These are phyloP conservation scores for Pythium scleroteichum DNA, from an alignment of 352 stramenopile species.

Conservation along the genomic window DNA sequence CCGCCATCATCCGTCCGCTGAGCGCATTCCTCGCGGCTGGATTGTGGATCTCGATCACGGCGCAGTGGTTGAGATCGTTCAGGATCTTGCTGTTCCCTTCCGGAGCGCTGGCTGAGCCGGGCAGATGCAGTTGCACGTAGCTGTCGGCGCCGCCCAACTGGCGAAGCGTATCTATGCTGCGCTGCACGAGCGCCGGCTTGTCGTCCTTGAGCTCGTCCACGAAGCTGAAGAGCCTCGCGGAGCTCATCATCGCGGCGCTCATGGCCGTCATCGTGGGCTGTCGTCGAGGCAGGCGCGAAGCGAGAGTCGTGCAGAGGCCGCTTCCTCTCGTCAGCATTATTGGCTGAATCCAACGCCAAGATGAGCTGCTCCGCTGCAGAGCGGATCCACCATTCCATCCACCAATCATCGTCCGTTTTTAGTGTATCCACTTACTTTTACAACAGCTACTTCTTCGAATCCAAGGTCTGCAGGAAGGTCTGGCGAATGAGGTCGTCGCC, in stretches of 20 bases:
- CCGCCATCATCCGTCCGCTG: conserved; percentile 88
- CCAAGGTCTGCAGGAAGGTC: conserved; percentile 44
- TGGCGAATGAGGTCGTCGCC: conserved; percentile 79
- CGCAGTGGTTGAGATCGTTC: conserved; percentile 41
- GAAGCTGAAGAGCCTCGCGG: conserved; percentile 48
- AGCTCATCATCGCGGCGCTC: conserved; percentile 28
- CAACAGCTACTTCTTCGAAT: conserved; percentile 22
- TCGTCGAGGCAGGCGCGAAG: background rate
- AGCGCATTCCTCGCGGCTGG: conserved; percentile 69
- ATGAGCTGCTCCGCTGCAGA: background rate
- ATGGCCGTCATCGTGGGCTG: background rate
- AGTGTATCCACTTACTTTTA: background rate
- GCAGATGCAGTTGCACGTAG: conserved; percentile 41
- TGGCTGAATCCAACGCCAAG: conserved; percentile 8
- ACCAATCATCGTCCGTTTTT: conserved; percentile 15
- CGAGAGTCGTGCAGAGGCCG: background rate
- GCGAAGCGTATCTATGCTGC: conserved; percentile 50
- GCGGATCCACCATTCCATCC: conserved; percentile 8
- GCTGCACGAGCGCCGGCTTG: conserved; percentile 38
- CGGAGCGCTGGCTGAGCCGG: conserved; percentile 8
- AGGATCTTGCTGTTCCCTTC: conserved; percentile 7
- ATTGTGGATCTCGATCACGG: conserved; percentile 74
- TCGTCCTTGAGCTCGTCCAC: conserved; percentile 43
- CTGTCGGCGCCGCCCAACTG: conserved; percentile 38
- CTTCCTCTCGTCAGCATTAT: conserved; percentile 14